Evolutionary conservation across 2,329 filamentous ascomycete genomes (phyloP), one percentile per base, ranked within the genome.

Genomic region (Amphichorda felina): DNA sequence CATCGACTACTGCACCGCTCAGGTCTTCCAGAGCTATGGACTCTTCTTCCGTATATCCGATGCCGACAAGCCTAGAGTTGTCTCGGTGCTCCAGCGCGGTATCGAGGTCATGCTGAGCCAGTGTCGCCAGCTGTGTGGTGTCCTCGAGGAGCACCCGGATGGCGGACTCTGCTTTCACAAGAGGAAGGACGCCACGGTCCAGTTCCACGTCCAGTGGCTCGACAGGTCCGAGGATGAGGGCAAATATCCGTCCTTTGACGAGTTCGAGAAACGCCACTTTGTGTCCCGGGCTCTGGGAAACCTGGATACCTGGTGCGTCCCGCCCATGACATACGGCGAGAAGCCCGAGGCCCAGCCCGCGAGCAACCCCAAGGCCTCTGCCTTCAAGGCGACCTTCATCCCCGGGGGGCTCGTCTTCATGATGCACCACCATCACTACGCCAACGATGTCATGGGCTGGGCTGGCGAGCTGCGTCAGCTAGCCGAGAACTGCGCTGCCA

Each of bases 371-470:
- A 38, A 50, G 1, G 43, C 51, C 0, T 47, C 60, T 0, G 59
- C 52, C 0, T 66, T 58, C 44, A 55, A 64, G 36, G 55, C 55
- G 0, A 66, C 57, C 42, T 58, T 66, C 28, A 46, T 65, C 18
- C 51, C 45, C 0, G 61, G 60, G 2, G 62, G 61, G 0, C 39
- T 65, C 2, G 50, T 66, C 8, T 54, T 66, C 35, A 56, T 53
- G 24, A 60, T 58, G 34, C 59, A 64, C 28, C 45, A 50, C 34
- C 63, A 66, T 30, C 62, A 66, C 38, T 66, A 58, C 33, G 42
- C 54, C 29, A 60, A 59, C 38, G 61, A 66, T 40, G 45, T 61
- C 0, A 61, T 60, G 53, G 60, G 57, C 4, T 64, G 60, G 59
- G 50, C 52, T 0, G 48, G 49, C 5, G 52, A 59, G 15, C 43